Conservation (phyloP, 2,329 filamentous ascomycete genomes). For the Trichoderma oligosporum region DNA sequence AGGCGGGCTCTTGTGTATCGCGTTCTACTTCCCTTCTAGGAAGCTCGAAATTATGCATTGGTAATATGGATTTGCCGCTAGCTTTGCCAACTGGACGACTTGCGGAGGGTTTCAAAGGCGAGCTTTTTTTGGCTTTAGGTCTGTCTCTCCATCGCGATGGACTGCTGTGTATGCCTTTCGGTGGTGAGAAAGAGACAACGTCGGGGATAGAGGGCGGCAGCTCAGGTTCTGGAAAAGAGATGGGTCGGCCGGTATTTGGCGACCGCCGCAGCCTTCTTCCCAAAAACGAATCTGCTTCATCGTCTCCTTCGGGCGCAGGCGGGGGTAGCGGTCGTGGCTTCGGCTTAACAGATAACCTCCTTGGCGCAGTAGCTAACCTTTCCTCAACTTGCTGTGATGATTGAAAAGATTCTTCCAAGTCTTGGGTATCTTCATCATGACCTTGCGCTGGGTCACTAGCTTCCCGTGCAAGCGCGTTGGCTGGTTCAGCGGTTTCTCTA, state of each 20-base stretch:
- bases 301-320: slow-evolving; percentile 33
- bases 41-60: slow-evolving; percentile 6
- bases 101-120: slow-evolving; percentile 47
- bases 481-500: slow-evolving; percentile 28
- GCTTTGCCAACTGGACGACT: slow-evolving; percentile 23
- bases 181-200: slow-evolving; percentile 51
- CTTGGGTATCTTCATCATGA: slow-evolving; percentile 19
- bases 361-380: slow-evolving; percentile 35
- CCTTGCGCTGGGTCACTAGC: slow-evolving; percentile 18
- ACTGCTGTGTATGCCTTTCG: slow-evolving; percentile 57
- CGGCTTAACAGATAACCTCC: slow-evolving; percentile 42
- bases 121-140: slow-evolving; percentile 40
- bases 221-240: slow-evolving; percentile 53
- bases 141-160: slow-evolving; percentile 46
- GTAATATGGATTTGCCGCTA: slow-evolving; percentile 7
- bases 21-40: background rate
- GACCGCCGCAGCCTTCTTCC: slow-evolving; percentile 29
- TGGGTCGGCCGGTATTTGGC: slow-evolving; percentile 32
- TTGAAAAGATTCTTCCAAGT: slow-evolving; percentile 20
- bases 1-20: background rate
- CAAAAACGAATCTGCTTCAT: slow-evolving; percentile 32
- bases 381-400: slow-evolving; percentile 27
- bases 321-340: slow-evolving; percentile 47
- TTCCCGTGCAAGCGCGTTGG: slow-evolving; percentile 30
- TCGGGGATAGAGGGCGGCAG: slow-evolving; percentile 57